Evolutionary conservation across 306 rosid species (phyloP).

Genomic region (Rosa multiflora): DNA sequence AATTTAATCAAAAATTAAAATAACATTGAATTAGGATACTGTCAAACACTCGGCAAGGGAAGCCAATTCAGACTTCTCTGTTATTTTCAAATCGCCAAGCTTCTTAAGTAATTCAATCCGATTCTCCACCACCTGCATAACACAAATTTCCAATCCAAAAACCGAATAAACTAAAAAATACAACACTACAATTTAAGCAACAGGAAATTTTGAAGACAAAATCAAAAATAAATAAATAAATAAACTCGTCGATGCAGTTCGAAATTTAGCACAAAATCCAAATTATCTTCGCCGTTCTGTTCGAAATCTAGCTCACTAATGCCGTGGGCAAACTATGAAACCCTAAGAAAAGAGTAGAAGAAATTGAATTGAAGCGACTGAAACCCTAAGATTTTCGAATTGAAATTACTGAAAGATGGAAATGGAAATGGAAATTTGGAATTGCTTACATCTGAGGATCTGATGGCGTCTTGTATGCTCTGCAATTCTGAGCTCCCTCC

Average conservation of each 20-base stretch:
- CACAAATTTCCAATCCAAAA: neutral
- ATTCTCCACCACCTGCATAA: conserved; percentile 60
- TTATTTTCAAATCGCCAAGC: conserved; percentile 48
- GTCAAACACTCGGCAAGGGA: conserved; percentile 46
- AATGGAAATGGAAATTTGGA: conserved; percentile 9
- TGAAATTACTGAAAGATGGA: neutral
- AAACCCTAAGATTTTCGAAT: neutral
- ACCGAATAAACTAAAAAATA: neutral
- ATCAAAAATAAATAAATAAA: too few species aligned
- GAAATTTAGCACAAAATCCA: neutral
- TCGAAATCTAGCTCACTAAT: neutral
- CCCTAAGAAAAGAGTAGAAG: neutral
- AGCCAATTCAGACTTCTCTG: conserved; percentile 41
- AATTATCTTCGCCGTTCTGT: neutral
- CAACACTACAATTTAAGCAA: neutral
- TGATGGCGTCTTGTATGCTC: conserved; percentile 54
- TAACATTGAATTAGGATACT: conserved; percentile 53
- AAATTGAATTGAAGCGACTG: neutral
- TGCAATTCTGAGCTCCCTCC: conserved; percentile 52
- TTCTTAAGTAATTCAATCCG: conserved; percentile 54
- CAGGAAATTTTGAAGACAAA: neutral
- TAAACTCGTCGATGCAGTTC: too few species aligned
- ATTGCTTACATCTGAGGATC: conserved; percentile 69
- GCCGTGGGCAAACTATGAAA: neutral
- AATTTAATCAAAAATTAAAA: neutral